Evolutionary conservation across 495 filamentous ascomycete genomes (phyloP), one percentile per base, ranked within the genome.

Genomic region (Trichoderma asperelloides): DNA sequence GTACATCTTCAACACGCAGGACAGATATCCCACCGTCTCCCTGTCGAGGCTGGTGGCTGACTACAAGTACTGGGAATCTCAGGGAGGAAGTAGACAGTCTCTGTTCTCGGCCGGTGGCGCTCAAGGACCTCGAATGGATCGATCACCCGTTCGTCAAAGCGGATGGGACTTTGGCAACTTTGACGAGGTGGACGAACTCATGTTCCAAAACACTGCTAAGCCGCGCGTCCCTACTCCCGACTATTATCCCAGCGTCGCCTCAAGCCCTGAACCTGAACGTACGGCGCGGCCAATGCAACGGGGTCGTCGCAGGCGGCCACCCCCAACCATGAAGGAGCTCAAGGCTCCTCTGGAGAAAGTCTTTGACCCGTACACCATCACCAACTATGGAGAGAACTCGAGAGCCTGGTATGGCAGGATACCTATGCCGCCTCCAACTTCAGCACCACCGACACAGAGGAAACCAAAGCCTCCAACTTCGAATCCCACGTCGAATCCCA

Each of bases 151-250:
- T 68, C 80, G 65, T n/a, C 80, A 84, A 40, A 89, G 92, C 68
- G 90, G 93, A 70, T 97, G 95, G 92, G 96, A 94, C 71, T 97
- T 97, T 72, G 92, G 90, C 71, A 92, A 89, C 0, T 95, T 91
- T 0, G 88, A 91, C 67, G 89, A 87, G 15, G 96, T 96, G 73
- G 89, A 96, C 72, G 82, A 87, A 66, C 77, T 82, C 66, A 79
- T 85, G 43, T 73, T 78, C 62, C 73, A 80, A 66, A 78, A 76
- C 51, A 72, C 78, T 47, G 76, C 78, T 69, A 72, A 78, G 13
- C 78, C 82, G 68, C 77, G 82, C 37, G 33, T 37, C 2, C 74
- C 84, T 25, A 74, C 74, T 67, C 79, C 85, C 68, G 83, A 80
- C 23, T 83, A 84, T 71, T 81, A 82, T n/a, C 75, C 75, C 1